A percentile compares a stretch with the other conserved stretches of the same genome.
These are phyloP conservation scores for Zymoseptoria brevis DNA, from an alignment of 2,329 filamentous ascomycete genomes.

Conservation along the genomic window DNA sequence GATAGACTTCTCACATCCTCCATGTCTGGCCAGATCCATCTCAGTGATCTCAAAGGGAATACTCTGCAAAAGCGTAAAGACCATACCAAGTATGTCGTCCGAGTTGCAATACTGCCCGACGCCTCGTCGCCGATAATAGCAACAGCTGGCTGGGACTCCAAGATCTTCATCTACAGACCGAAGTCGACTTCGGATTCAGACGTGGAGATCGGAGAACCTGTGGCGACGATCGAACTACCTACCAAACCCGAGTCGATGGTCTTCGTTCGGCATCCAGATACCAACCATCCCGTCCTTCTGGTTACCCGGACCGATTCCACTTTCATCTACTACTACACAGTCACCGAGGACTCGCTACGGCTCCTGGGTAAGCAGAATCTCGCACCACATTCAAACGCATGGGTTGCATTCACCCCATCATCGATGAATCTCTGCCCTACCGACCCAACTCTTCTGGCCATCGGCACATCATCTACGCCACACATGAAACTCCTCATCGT, in stretches of 20 bases:
- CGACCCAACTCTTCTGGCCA: slow-evolving; percentile 48
- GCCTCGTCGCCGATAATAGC: slow-evolving; percentile 36
- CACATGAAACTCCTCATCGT: slow-evolving; percentile 57
- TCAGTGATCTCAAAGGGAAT: slow-evolving; percentile 37
- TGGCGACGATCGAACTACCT: slow-evolving; percentile 37
- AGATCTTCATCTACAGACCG: slow-evolving; percentile 44
- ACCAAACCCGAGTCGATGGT: slow-evolving; percentile 52
- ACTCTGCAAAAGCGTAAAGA: slow-evolving; percentile 46
- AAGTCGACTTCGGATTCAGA: slow-evolving; percentile 11
- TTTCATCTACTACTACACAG: slow-evolving; percentile 49
- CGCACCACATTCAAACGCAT: slow-evolving; percentile 55
- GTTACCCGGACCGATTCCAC: slow-evolving; percentile 52
- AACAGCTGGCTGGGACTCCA: slow-evolving; percentile 55
- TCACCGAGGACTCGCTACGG: slow-evolving; percentile 29
- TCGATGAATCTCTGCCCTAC: slow-evolving; percentile 49
- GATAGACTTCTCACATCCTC: slow-evolving; percentile 45
- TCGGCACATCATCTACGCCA: slow-evolving; percentile 53
- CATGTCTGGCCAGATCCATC: slow-evolving; percentile 51
- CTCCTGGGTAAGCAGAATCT: slow-evolving; percentile 52
- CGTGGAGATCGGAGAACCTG: slow-evolving; percentile 31
- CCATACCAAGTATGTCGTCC: slow-evolving; percentile 53
- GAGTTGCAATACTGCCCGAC: slow-evolving; percentile 36
- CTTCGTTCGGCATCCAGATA: slow-evolving; percentile 46
- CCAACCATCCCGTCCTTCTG: slow-evolving; percentile 42
- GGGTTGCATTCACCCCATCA: slow-evolving; percentile 55